Evolutionary conservation across 1,139 yeast species (phyloP).

Genomic region (Arxiozyma bovina): DNA sequence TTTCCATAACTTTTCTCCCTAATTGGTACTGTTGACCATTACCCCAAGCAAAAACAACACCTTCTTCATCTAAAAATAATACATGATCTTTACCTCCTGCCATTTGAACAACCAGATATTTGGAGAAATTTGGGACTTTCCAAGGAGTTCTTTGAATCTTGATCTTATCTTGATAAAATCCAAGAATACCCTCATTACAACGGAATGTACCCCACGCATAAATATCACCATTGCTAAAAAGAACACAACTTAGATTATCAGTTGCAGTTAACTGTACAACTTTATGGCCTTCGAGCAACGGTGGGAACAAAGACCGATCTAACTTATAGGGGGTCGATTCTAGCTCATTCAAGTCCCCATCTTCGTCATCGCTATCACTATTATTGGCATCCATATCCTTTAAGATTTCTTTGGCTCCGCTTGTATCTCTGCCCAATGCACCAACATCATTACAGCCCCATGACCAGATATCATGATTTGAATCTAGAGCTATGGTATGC

Average conservation of each 20-base stretch:
- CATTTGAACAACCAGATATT: constrained; percentile 68
- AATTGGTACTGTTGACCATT: constrained; percentile 89
- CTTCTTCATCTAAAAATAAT: constrained; percentile 71
- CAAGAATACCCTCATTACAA: constrained; percentile 83
- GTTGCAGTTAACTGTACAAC: constrained; percentile 87
- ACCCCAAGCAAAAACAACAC: constrained; percentile 94
- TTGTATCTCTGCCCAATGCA: constrained; percentile 84
- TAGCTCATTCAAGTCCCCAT: constrained; percentile 74
- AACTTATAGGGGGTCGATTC: constrained; percentile 85
- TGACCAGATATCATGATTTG: constrained; percentile 71
- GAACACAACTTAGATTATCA: constrained; percentile 77
- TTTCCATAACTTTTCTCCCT: constrained; percentile 73
- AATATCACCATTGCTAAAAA: constrained; percentile 75
- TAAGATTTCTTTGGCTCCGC: constrained; percentile 48
- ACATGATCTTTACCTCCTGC: constrained; percentile 93
- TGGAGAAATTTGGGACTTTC: constrained; percentile 40
- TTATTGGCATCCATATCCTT: constrained; percentile 54
- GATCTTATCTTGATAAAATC: constrained; percentile 57
- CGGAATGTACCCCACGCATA: constrained; percentile 98
- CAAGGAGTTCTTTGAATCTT: constrained; percentile 59
- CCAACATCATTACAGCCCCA: constrained; percentile 97
- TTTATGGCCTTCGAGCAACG: constrained; percentile 33
- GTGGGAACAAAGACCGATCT: constrained; percentile 48
- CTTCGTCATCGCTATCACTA: constrained; percentile 56
- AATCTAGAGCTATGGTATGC: constrained; percentile 79